Evolutionary conservation across 768 basidiomycete genomes (phyloP), one percentile per base, ranked within the genome.

Genomic region (Suillus fuscotomentosus): DNA sequence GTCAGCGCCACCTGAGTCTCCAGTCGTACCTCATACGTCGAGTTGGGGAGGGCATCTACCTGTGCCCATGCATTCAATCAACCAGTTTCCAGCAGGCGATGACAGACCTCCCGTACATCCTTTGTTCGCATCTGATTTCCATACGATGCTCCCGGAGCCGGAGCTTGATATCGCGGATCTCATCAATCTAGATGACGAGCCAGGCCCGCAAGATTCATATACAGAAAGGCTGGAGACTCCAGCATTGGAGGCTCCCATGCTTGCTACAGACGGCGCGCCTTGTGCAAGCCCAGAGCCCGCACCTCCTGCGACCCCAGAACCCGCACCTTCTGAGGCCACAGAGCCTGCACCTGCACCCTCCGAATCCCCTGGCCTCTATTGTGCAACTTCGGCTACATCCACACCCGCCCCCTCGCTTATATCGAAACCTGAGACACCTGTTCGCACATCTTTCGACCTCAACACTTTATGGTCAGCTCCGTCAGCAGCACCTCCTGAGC

Each of bases 141-240:
- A 68, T 62, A 71, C 65, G 48, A 61, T 71, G 36, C 66, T 71
- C 6, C 69, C 76, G 22, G 90, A 89, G 72, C 84, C 84, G 39
- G 90, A 91, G 75, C 72, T 91, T 60, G 88, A 91, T 70, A 83
- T 92, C 22, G 84, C 86, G 45, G 90, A 92, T 73, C 78, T 92
- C 67, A 91, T 92, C 65, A 90, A 91, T 73, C 84, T 92, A 66
- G 90, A 92, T 66, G 90, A 90, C 57, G 88, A 88, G 62, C 73
- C 78, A 22, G 34, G 63, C 38, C 69, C 71, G 60, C 78, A 80
- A 56, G 81, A 83, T 53, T 65, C 65, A 8, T 65, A 73, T 61
- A 60, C 66, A 56, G 70, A 73, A 55, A 65, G 72, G 20, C 38
- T 68, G 6, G 62, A 67, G 17, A 62, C 68, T 17, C 66, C 73